These are phyloP conservation scores for Yarrowia alimentaria DNA, from an alignment of 805 yeast species.

Conservation along the genomic window DNA sequence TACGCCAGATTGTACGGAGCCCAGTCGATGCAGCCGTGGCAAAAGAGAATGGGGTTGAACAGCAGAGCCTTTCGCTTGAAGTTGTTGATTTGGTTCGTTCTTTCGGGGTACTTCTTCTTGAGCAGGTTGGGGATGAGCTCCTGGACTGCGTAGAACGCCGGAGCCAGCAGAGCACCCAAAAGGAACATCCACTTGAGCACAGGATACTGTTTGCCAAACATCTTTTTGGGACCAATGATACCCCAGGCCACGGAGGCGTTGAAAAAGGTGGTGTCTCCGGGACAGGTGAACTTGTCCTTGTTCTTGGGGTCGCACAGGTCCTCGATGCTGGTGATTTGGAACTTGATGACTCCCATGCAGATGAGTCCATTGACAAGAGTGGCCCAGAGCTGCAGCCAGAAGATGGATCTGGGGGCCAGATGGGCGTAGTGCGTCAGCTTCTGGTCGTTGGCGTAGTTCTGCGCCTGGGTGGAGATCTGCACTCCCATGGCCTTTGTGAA, in stretches of 20 bases:
- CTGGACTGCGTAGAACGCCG: slow-evolving; percentile 4
- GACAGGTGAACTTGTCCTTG: slow-evolving; percentile 43
- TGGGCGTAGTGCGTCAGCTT: slow-evolving; percentile 60
- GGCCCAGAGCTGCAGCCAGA: slow-evolving; percentile 42
- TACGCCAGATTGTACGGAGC: slow-evolving; percentile 39
- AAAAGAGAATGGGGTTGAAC: not conserved
- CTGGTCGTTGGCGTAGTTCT: slow-evolving; percentile 53
- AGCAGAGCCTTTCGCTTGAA: not conserved
- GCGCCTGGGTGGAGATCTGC: slow-evolving; percentile 61
- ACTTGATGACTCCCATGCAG: slow-evolving; percentile 36
- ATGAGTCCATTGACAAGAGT: slow-evolving; percentile 43
- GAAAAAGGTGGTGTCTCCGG: slow-evolving; percentile 46
- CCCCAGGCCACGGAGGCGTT: slow-evolving; percentile 49
- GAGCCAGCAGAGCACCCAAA: slow-evolving; percentile 34
- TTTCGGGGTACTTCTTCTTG: not conserved
- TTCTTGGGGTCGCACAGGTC: slow-evolving; percentile 37
- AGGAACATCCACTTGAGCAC: slow-evolving; percentile 31
- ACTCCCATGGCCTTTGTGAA: slow-evolving; percentile 58
- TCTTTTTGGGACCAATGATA: slow-evolving; percentile 51
- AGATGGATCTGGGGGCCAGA: slow-evolving; percentile 57
- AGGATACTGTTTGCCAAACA: slow-evolving; percentile 40
- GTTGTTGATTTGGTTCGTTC: not conserved
- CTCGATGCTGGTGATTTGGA: slow-evolving; percentile 38
- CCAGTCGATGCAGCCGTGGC: not conserved
- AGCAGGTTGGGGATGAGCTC: slow-evolving; percentile 30